phyloP scores from a whole-genome alignment of 306 rosid genomes.

The Malus orientalis region DNA sequence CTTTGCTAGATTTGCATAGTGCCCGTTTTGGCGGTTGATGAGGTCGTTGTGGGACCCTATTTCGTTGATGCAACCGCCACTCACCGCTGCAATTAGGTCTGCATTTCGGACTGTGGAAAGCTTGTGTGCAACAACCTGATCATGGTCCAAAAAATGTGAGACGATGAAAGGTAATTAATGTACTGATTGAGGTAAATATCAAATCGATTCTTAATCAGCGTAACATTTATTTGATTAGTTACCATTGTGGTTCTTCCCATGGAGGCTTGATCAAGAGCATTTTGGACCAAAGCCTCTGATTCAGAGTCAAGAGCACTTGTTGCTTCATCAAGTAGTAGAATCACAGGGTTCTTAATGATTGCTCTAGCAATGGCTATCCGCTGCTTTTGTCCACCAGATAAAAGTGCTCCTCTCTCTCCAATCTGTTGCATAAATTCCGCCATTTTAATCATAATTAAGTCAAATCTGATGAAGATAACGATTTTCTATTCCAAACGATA shows the following conservation, averaged over 20 bases:
- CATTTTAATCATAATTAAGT: neutral
- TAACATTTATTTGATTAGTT: neutral
- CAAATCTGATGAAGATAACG: neutral
- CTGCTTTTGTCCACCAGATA: constrained; percentile 97
- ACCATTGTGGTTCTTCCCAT: constrained; percentile 96
- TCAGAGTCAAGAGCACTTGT: constrained; percentile 97
- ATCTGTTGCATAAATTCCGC: constrained; percentile 31
- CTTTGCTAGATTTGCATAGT: constrained; percentile 71
- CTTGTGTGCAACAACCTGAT: constrained; percentile 95
- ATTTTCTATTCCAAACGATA: no score
- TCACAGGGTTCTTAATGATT: constrained; percentile 72
- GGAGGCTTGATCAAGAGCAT: constrained; percentile 95
- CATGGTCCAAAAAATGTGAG: constrained; percentile 2
- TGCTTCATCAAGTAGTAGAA: constrained; percentile 95
- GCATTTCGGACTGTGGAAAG: constrained; percentile 86
- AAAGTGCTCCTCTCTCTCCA: constrained; percentile 83
- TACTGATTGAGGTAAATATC: neutral
- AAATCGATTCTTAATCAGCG: neutral
- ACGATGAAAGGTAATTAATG: neutral
- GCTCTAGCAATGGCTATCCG: constrained; percentile 93
- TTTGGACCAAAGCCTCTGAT: constrained; percentile 79
- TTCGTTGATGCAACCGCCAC: constrained; percentile 64
- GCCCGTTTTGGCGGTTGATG: constrained; percentile 51
- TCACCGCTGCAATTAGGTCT: constrained; percentile 71
- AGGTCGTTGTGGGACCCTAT: constrained; percentile 69